These are phyloP conservation scores for Rubia balearica DNA, from an alignment of 305 asterid genomes.

Conservation along the genomic window DNA sequence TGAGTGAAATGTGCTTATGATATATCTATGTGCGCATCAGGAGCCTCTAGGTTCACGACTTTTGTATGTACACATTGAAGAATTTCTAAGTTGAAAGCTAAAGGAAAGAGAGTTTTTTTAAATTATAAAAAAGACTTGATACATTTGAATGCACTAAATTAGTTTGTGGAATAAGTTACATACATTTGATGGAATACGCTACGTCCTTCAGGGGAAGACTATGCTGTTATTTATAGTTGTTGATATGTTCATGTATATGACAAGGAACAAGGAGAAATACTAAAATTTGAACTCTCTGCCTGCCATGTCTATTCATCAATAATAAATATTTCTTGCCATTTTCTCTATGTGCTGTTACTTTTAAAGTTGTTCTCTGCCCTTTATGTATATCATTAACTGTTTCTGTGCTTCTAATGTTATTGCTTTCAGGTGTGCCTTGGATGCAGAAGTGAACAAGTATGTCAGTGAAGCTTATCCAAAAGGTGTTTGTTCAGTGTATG, in stretches of 20 bases:
- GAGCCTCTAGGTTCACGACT: neutral
- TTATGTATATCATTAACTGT: neutral
- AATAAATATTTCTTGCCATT: neutral
- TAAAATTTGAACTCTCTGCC: neutral
- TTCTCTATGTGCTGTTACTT: constrained; percentile 4
- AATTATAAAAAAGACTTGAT: neutral
- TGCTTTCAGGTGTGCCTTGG: constrained; percentile 64
- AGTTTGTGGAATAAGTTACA: neutral
- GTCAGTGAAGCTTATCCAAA: constrained; percentile 82
- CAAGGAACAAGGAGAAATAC: neutral
- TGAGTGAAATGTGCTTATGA: neutral
- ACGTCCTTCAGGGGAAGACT: too few relatives aligned
- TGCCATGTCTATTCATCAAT: neutral
- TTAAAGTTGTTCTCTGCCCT: neutral
- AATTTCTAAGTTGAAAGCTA: neutral
- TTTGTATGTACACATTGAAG: neutral
- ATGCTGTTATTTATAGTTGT: neutral
- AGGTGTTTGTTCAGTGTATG: constrained; percentile 82
- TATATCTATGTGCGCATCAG: neutral
- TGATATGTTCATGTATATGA: neutral
- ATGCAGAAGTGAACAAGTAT: constrained; percentile 76
- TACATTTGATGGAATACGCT: neutral
- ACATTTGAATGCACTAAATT: neutral
- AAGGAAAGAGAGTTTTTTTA: neutral
- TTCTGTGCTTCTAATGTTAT: constrained; percentile 17